Percentiles rank a stretch among this genome's conserved stretches.
Evolutionary conservation across 768 basidiomycete species (phyloP).

Genomic region (Solioccasus polychromus): DNA sequence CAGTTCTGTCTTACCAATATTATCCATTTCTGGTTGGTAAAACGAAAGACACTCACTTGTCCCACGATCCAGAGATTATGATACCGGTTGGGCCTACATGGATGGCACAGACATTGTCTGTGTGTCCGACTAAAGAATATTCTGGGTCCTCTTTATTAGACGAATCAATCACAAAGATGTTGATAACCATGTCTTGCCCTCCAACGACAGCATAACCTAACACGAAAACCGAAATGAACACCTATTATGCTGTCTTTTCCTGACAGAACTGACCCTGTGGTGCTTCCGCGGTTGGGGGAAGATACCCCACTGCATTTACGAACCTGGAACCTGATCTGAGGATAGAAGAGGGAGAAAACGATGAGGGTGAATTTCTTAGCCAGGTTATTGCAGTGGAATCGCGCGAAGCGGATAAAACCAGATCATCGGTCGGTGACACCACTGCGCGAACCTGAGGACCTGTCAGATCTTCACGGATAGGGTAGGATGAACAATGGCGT

Average conservation of each 20-base stretch:
- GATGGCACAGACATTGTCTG: constrained; percentile 86
- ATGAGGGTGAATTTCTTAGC: constrained; percentile 50
- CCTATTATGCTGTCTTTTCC: neutral
- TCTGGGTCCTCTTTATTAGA: constrained; percentile 65
- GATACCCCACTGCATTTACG: constrained; percentile 79
- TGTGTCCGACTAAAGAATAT: constrained; percentile 84
- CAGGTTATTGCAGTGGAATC: constrained; percentile 90
- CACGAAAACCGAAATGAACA: constrained; percentile 11
- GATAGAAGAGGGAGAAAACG: constrained; percentile 54
- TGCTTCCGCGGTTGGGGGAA: constrained; percentile 64
- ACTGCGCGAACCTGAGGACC: constrained; percentile 74
- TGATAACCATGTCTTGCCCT: constrained; percentile 86
- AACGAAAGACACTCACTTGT: constrained; percentile 58
- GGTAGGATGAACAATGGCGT: constrained; percentile 25
- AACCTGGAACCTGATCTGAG: constrained; percentile 68
- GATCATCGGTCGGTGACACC: constrained; percentile 67
- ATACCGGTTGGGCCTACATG: constrained; percentile 65
- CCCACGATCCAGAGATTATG: constrained; percentile 96
- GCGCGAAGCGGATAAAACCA: constrained; percentile 87
- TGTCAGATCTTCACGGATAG: constrained; percentile 17
- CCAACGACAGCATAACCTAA: constrained; percentile 84
- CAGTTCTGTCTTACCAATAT: constrained; percentile 58
- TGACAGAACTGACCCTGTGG: constrained; percentile 55
- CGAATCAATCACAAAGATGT: constrained; percentile 67
- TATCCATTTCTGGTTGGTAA: neutral